Percentiles rank a stretch among this genome's conserved stretches.
Evolutionary conservation across 2,329 filamentous ascomycete species (phyloP).

Genomic region (Botrytis tulipae): DNA sequence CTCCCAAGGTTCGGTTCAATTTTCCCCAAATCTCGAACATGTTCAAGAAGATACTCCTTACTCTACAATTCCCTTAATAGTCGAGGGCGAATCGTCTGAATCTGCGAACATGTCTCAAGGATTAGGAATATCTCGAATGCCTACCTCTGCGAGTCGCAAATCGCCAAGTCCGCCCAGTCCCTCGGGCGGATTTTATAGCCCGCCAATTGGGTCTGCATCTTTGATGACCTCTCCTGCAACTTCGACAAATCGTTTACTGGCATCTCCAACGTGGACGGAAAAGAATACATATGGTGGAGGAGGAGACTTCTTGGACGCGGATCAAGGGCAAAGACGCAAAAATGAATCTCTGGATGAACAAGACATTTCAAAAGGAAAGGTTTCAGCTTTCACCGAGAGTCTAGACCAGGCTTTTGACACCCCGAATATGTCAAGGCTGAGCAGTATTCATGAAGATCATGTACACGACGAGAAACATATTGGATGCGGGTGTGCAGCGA

Average conservation of each 20-base stretch:
- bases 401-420: conserved; percentile 19
- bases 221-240: background rate
- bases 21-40: background rate
- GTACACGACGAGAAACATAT: conserved; percentile 22
- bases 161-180: conserved; percentile 10
- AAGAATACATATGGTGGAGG: conserved; percentile 3
- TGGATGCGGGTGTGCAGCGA: conserved; percentile 27
- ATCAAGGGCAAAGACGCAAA: conserved; percentile 8
- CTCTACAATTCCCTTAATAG: background rate
- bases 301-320: background rate
- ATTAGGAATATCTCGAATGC: conserved; percentile 17
- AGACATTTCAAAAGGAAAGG: conserved; percentile 23
- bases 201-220: background rate
- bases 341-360: conserved; percentile 11
- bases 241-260: conserved; percentile 21
- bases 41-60: background rate
- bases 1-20: conserved; percentile 15
- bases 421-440: conserved; percentile 6
- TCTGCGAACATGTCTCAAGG: conserved; percentile 3
- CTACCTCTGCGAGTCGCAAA: conserved; percentile 5
- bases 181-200: conserved; percentile 11
- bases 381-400: conserved; percentile 23
- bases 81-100: background rate
- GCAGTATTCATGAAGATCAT: background rate
- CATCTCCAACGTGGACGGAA: conserved; percentile 23